Evolutionary conservation across 2,329 filamentous ascomycete genomes (phyloP), one percentile per base, ranked within the genome.

Genomic region (Penicillium crustosum): DNA sequence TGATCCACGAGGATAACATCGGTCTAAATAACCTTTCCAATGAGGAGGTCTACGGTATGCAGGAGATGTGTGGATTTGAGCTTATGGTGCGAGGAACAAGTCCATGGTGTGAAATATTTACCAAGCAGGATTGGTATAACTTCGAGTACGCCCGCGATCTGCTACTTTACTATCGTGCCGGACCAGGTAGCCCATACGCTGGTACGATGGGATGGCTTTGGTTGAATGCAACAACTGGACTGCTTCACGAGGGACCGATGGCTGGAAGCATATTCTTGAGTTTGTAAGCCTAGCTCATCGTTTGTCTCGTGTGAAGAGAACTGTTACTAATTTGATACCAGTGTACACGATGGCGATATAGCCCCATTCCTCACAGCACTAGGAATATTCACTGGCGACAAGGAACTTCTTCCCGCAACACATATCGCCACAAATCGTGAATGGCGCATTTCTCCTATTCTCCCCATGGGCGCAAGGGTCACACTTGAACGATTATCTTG

Each of bases 21-120:
- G 63, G 66, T 1, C 61, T 75, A 6, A 71, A 79, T n/a, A 78
- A 77, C 33, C 77, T 83, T 55, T 74, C 70, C 0, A 73, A 78
- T 45, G 64, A 73, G 3, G 82, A 86, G 53, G 69, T 86, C 38
- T 86, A 81, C 64, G 76, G 79, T 57, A 86, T 86, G 83, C 83
- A 86, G 67, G 82, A 86, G 62, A 80, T 85, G 74, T 86, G 83
- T 66, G 83, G 82, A 1, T 86, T 86, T 61, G 84, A 86, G 68
- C 82, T 76, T 0, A 78, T 81, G 2, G 79, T 80, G 0, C 77
- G 80, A 56, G 84, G 83, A 7, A 73, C 69, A 23, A 84, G 82
- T 66, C 75, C 76, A 6, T 86, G 83, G 83, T 86, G 83, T 61
- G 70, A 80, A 54, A 75, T 84, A 9, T 86, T 86, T 67, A 81